A percentile compares a stretch with the other conserved stretches of the same genome.
Conservation (phyloP, 2,329 filamentous ascomycete species). For the Ceratocystis lukuohia region DNA sequence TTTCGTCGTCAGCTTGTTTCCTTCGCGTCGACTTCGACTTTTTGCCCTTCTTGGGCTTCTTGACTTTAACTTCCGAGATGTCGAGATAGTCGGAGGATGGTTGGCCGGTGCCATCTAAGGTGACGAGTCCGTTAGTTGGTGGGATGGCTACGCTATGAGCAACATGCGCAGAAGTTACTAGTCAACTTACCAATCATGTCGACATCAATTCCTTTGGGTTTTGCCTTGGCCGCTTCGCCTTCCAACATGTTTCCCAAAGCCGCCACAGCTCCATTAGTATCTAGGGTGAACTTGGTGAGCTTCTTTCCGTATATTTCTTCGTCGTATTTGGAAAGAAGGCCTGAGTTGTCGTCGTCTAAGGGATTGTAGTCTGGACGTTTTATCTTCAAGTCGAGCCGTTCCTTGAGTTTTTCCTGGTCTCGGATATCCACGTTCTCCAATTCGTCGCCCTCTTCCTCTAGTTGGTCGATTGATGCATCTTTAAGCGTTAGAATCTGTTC, state of each 20-base stretch:
- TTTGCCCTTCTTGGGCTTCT: constrained; percentile 90
- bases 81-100: constrained; percentile 78
- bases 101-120: constrained; percentile 14
- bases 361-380: constrained; percentile 82
- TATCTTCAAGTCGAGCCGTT: constrained; percentile 77
- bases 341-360: constrained; percentile 54
- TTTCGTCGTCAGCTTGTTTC: constrained; percentile 51
- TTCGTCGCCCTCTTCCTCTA: constrained; percentile 76
- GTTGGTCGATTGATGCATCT: constrained; percentile 68
- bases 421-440: constrained; percentile 63
- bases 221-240: constrained; percentile 34
- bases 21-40: constrained; percentile 65
- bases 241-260: constrained; percentile 46
- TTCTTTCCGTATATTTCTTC: constrained; percentile 91
- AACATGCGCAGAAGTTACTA: constrained; percentile 20
- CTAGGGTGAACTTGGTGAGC: constrained; percentile 73
- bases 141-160: constrained; percentile 29
- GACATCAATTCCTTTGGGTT: constrained; percentile 59
- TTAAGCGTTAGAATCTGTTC: constrained; percentile 93
- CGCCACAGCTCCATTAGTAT: constrained; percentile 57
- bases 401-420: constrained; percentile 58
- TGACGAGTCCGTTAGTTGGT: neutral
- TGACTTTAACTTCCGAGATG: constrained; percentile 74
- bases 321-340: constrained; percentile 81
- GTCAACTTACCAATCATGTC: constrained; percentile 54